Conservation (phyloP, 768 basidiomycete species). For the Tylopilus rubrobrunneus region DNA sequence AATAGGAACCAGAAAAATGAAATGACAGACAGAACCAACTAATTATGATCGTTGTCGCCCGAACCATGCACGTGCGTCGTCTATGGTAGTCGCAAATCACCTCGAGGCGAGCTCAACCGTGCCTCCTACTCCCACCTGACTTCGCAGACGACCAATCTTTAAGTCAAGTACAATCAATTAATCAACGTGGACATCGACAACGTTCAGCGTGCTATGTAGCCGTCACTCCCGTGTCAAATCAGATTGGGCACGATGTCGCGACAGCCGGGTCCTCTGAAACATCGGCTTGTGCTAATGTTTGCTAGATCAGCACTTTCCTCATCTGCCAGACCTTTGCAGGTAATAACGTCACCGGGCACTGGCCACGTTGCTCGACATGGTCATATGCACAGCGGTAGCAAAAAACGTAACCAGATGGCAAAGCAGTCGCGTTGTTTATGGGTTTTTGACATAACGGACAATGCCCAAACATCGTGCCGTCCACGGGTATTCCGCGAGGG, state of each 20-base stretch:
- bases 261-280: neutral
- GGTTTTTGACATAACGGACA: conserved; percentile 76
- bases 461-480: conserved; percentile 63
- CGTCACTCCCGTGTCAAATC: conserved; percentile 4
- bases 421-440: conserved; percentile 82
- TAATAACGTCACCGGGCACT: conserved; percentile 85
- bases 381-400: conserved; percentile 91
- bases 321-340: conserved; percentile 76
- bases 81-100: neutral
- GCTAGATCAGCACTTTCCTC: conserved; percentile 75
- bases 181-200: conserved; percentile 7
- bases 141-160: neutral
- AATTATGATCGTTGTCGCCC: neutral
- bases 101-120: neutral
- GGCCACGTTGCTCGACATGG: conserved; percentile 70
- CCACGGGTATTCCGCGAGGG: conserved; percentile 64
- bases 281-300: conserved; percentile 18
- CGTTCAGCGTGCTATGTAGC: neutral
- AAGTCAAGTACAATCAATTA: neutral
- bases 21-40: conserved; percentile 11
- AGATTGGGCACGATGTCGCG: neutral
- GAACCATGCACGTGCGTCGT: conserved; percentile 24
- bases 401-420: conserved; percentile 92
- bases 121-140: neutral
- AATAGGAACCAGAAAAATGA: neutral